A percentile compares a stretch with the other conserved stretches of the same genome.
phyloP scores from a whole-genome alignment of 2,329 filamentous ascomycete species.

The Xylaria sp. region DNA sequence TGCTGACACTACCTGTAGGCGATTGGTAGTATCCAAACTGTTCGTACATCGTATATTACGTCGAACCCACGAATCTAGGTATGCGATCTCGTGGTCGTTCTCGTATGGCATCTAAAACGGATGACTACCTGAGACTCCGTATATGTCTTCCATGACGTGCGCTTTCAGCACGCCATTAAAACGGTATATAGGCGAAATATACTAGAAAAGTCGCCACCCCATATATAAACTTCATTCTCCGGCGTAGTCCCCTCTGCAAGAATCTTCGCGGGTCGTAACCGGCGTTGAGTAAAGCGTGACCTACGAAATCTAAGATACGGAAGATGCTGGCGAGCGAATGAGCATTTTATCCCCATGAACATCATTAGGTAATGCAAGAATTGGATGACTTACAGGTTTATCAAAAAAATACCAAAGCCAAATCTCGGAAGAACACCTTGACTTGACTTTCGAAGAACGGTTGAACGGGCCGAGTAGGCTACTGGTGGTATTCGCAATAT shows the following conservation, averaged over 20 bases:
- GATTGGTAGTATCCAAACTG: not conserved
- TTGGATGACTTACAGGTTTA: constrained; percentile 45
- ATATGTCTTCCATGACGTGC: constrained; percentile 1
- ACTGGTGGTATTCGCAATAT: constrained; percentile 48
- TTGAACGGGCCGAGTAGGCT: constrained; percentile 46
- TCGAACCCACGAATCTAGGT: not conserved
- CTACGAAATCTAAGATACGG: constrained; percentile 46
- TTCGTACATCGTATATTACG: constrained; percentile 2
- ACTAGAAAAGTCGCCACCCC: constrained; percentile 47
- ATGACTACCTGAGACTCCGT: not conserved
- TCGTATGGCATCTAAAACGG: not conserved
- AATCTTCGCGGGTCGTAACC: constrained; percentile 48
- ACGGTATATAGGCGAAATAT: constrained; percentile 50
- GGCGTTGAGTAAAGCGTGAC: constrained; percentile 46
- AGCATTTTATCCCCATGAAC: constrained; percentile 9
- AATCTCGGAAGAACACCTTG: constrained; percentile 45
- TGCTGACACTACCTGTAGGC: not conserved
- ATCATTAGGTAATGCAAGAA: not conserved
- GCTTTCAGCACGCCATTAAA: constrained; percentile 31
- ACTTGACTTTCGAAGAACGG: constrained; percentile 39
- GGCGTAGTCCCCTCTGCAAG: constrained; percentile 41
- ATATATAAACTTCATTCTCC: constrained; percentile 43
- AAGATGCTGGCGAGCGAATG: constrained; percentile 41
- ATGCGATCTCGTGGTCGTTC: constrained; percentile 11
- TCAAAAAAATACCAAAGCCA: constrained; percentile 47